A percentile compares a stretch with the other conserved stretches of the same genome.
Conservation (phyloP, 192 early-diverging fungal genomes). For the Oehlia diaphana region DNA sequence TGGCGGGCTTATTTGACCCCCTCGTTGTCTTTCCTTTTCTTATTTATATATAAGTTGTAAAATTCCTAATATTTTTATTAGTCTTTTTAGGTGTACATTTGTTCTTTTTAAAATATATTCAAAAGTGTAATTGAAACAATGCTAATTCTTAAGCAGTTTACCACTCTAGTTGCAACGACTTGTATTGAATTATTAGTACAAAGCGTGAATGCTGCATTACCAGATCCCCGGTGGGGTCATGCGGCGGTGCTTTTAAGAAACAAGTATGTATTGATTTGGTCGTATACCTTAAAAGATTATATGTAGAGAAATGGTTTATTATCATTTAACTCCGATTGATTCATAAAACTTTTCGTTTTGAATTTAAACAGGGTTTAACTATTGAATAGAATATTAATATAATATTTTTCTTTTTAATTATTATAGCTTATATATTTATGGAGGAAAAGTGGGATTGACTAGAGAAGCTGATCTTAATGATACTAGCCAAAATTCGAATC, state of each 20-base stretch:
- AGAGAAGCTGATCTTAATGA: background rate
- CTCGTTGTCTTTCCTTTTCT: no score
- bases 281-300: background rate
- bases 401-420: background rate
- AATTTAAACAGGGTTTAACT: background rate
- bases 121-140: background rate
- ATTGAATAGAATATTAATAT: background rate
- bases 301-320: background rate
- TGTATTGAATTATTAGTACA: background rate
- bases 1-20: no score
- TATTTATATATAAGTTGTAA: no score
- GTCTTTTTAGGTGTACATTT: no score
- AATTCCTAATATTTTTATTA: no score
- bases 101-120: no score
- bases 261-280: background rate
- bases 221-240: slow-evolving; percentile 5
- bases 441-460: background rate
- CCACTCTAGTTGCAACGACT: background rate
- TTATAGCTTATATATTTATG: slow-evolving; percentile 22
- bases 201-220: background rate
- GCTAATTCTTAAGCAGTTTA: background rate
- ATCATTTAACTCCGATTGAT: background rate
- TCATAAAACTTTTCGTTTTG: background rate
- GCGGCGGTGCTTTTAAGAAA: background rate
- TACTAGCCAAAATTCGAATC: background rate